Conservation (phyloP, 306 rosid genomes). For the Malus orientalis region DNA sequence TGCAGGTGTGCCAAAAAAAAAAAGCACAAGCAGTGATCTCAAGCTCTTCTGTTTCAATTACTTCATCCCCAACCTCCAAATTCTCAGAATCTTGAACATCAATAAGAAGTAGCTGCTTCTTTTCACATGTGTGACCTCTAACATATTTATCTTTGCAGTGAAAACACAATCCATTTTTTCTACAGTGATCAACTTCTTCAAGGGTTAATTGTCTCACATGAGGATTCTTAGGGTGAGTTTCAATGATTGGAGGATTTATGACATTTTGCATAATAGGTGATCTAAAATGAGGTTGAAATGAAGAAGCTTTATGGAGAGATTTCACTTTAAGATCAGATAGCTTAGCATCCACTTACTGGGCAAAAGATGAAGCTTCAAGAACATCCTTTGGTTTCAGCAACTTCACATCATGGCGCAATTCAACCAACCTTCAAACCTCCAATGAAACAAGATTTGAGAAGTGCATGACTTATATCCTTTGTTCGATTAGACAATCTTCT, state of each 20-base stretch:
- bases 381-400: background rate
- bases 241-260: no score
- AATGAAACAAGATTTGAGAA: no score
- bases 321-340: background rate
- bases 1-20: background rate
- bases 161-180: background rate
- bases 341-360: background rate
- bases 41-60: background rate
- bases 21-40: background rate
- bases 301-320: no score
- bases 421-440: accelerated
- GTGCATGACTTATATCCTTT: no score
- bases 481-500: background rate
- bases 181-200: no score
- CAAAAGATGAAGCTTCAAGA: background rate
- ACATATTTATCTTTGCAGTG: background rate
- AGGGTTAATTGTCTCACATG: background rate
- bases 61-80: accelerated
- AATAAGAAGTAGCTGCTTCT: background rate
- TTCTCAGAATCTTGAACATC: background rate
- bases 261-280: background rate
- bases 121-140: background rate
- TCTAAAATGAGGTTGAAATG: no score
- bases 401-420: background rate
- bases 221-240: no score